phyloP scores from a whole-genome alignment of 2,329 filamentous ascomycete genomes.

The Beauveria sp. region DNA sequence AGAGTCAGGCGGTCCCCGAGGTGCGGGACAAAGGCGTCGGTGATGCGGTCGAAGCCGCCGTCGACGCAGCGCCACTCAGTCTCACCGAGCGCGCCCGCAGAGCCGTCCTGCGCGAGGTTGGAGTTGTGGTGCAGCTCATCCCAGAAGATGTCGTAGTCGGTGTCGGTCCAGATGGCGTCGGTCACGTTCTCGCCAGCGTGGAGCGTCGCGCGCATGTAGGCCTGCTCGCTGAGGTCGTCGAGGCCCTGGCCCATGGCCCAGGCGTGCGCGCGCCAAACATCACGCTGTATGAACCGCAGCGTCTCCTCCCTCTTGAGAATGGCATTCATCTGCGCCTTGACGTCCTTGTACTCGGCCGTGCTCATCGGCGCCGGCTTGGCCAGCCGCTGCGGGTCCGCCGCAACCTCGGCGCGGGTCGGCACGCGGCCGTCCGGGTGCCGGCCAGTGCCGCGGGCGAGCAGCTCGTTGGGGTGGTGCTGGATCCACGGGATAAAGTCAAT shows the following conservation, averaged over 20 bases:
- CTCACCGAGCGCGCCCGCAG: conserved; percentile 18
- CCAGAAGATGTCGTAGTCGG: conserved; percentile 27
- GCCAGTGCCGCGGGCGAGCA: conserved; percentile 12
- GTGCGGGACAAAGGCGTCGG: conserved; percentile 23
- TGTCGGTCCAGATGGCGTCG: conserved; percentile 23
- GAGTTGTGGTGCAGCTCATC: conserved; percentile 27
- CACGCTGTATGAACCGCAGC: conserved; percentile 11
- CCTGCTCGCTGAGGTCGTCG: conserved; percentile 24
- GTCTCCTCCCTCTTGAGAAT: conserved; percentile 14
- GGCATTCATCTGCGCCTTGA: conserved; percentile 17
- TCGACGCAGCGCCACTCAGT: conserved; percentile 21
- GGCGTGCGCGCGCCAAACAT: conserved; percentile 24
- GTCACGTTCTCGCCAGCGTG: conserved; percentile 28
- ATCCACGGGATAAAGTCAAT: conserved; percentile 35
- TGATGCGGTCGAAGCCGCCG: conserved; percentile 22
- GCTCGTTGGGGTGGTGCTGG: conserved; percentile 26
- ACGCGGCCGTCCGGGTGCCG: conserved; percentile 22
- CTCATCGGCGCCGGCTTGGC: conserved; percentile 4
- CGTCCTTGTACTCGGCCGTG: conserved; percentile 18
- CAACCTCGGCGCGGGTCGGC: conserved; percentile 19
- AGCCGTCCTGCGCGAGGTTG: conserved; percentile 24
- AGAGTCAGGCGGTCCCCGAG: conserved; percentile 19
- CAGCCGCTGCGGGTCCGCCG: conserved; percentile 15
- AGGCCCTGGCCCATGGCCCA: conserved; percentile 21
- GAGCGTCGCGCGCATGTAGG: conserved; percentile 26